Base-by-base conservation (phyloP, 2,329 filamentous ascomycete species). In the Fusarium cicatricum region DNA sequence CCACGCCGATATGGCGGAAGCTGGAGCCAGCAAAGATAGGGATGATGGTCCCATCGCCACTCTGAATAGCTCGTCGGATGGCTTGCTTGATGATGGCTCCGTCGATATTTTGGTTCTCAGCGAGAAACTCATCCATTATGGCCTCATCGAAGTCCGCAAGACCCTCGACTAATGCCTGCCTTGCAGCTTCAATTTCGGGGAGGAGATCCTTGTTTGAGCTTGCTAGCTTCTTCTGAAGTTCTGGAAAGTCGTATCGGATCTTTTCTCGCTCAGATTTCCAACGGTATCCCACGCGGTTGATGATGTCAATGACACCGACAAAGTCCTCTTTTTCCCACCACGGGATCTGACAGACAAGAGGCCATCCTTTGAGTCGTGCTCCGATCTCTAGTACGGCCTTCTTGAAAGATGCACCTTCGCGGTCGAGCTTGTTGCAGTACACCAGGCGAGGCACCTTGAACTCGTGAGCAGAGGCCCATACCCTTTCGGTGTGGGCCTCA, bases 401-500 rank as follows among this genome's bases (percentile, higher is more conserved):
- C 21, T 88, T 88, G 77, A 98, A 98, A 0, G 83, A 86, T 2
- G 90, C 90, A 10, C 90, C 90, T 59, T 90, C 88, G 26, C 90
- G 86, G 69, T 93, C 90, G 7, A 93, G 81, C 70, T 92, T 92
- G 75, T 93, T 92, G 67, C 92, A 85, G 64, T 88, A 92, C 40
- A 91, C 81, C 45, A 92, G 83, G 19, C 92, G 84, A 0, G 95
- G 95, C 34, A 98, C 96, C 17, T 82, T 82, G 71, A 96, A 96
- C 39, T 88, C 86, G 46, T 90, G 91, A 7, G 95, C 93, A 60
- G 97, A 95, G 12, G 85, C 83, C 95, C 95, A 99, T 3, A 99
- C 95, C 67, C 96, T 89, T 72, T 99, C 95, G 0, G 95, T 98
- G 72, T 98, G 95, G 2, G 95, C 94, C 75, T 99, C 95, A 17